Base-by-base conservation (phyloP, 495 filamentous ascomycete genomes). In the Emericellopsis terricola region DNA sequence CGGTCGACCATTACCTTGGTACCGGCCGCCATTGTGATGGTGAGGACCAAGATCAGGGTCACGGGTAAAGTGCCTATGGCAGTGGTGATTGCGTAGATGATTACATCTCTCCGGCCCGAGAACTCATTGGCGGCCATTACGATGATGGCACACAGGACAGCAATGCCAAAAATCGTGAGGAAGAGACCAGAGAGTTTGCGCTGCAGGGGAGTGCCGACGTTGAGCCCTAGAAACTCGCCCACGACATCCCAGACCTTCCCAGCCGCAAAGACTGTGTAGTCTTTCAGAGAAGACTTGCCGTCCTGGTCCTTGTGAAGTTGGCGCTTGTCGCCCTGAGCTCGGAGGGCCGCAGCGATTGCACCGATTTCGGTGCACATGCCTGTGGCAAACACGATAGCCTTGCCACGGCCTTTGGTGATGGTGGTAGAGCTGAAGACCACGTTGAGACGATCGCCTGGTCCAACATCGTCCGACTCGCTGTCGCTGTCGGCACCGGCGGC, bases 311-410 rank as follows among this genome's bases (percentile, higher is more conserved):
- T 6, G 6, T 26, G 6, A 11, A 26, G 6, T 11, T 26, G 6
- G 6, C 23, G 23, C 23, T 6, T 26, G 6, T 11, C 41, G 67
- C 65, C 11, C 64, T 54, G 56, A 29, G 46, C 43, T 40, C 64
- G 56, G 35, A 67, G 52, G 17, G 55, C 58, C 31, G 53, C 55
- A n/a, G 78, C 78, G 47, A 83, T 83, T 40, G 64, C 74, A 3
- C 78, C 78, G 34, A 83, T 73, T 48, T 81, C 74, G 0, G 78
- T 83, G 31, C 56, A 49, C 75, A 81, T 80, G 3, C 73, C 77
- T 13, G 68, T 73, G 40, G 52, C 57, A 19, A 63, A 60, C 4
- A 69, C 67, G 30, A 75, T 57, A 26, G 69, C 71, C 28, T 55
- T 53, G 28, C 56, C 71, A 38, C 69, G 65, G 9, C 71, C 70